A percentile compares a stretch with the other conserved stretches of the same genome.
phyloP scores from a whole-genome alignment of 2,329 filamentous ascomycete genomes.

The Lecanoromycetidae sp. region DNA sequence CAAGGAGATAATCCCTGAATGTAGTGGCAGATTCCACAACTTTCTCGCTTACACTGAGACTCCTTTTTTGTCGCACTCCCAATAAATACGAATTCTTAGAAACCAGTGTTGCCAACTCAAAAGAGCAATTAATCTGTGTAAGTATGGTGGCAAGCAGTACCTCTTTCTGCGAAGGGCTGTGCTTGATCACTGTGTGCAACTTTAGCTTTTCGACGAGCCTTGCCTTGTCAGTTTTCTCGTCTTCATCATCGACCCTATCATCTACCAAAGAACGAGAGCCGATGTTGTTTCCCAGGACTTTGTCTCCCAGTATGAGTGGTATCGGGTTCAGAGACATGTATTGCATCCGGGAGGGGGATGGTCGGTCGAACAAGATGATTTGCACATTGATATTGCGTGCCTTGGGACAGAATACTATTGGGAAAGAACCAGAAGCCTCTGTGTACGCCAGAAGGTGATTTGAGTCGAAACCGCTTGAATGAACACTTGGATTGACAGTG shows the following conservation, averaged over 20 bases:
- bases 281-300: constrained; percentile 34
- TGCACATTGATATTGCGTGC: constrained; percentile 64
- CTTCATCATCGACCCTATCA: constrained; percentile 58
- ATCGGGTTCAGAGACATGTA: constrained; percentile 90
- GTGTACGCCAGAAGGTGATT: constrained; percentile 55
- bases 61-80: constrained; percentile 66
- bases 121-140: constrained; percentile 91
- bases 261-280: constrained; percentile 27
- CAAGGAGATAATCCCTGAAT: constrained; percentile 61
- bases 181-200: constrained; percentile 71
- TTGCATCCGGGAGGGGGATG: constrained; percentile 79
- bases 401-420: constrained; percentile 56
- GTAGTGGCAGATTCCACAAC: constrained; percentile 89
- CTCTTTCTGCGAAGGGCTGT: constrained; percentile 69
- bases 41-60: constrained; percentile 82
- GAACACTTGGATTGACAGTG: constrained; percentile 53
- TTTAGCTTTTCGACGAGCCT: constrained; percentile 75
- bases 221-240: constrained; percentile 50
- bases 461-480: constrained; percentile 45
- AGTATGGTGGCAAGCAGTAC: constrained; percentile 67
- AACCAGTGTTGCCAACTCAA: constrained; percentile 72
- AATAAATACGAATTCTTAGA: constrained; percentile 85
- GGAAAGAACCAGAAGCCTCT: constrained; percentile 42
- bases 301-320: constrained; percentile 69
- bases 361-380: constrained; percentile 78